A percentile compares a stretch with the other conserved stretches of the same genome.
Conservation (phyloP, 495 filamentous ascomycete species). For the Rhizodiscina lignyota region DNA sequence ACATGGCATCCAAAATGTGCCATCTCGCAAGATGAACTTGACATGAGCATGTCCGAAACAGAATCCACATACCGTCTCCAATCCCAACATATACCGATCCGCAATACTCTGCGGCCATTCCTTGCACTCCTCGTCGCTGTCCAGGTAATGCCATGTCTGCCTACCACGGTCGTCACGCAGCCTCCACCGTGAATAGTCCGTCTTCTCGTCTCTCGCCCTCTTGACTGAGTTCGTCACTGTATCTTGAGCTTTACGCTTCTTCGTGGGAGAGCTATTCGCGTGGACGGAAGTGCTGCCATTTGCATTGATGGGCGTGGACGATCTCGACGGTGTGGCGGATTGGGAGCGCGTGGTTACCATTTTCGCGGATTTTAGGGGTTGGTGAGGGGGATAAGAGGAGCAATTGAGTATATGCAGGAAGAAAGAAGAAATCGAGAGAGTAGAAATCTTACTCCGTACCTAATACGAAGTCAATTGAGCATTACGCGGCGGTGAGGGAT, state of each 20-base stretch:
- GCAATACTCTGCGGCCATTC: conserved; percentile 72
- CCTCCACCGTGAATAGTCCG: conserved; percentile 72
- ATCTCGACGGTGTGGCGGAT: no score
- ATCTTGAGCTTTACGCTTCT: no score
- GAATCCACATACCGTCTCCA: conserved; percentile 37
- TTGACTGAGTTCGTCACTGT: no score
- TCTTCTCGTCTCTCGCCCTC: conserved; percentile 30
- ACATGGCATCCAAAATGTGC: not conserved
- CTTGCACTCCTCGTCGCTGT: conserved; percentile 53
- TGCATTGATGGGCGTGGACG: no score
- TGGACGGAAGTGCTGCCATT: no score
- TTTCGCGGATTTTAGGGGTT: no score
- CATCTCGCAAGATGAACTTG: not conserved
- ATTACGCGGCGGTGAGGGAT: no score
- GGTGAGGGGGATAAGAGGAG: no score
- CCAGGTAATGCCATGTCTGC: conserved; percentile 88
- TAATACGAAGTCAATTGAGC: no score
- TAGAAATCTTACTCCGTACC: no score
- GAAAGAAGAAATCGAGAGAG: no score
- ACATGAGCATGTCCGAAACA: not conserved
- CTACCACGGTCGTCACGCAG: conserved; percentile 65
- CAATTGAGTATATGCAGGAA: not conserved
- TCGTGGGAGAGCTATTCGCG: no score
- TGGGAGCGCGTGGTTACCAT: not conserved
- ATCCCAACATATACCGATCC: conserved; percentile 70